Conservation (phyloP, 768 basidiomycete species). For the Tricholomella constricta region DNA sequence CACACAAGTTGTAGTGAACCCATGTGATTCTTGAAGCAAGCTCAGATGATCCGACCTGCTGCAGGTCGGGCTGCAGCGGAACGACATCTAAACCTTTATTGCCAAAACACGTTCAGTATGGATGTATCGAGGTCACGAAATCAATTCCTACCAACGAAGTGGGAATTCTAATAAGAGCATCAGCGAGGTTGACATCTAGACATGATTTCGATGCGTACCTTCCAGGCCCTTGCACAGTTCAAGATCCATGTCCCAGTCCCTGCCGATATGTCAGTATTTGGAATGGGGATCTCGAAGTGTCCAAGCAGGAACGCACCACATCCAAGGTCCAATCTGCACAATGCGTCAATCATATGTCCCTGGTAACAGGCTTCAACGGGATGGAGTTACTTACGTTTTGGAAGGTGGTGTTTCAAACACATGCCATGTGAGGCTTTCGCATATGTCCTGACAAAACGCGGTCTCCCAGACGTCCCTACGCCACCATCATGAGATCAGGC, state of each 20-base stretch:
- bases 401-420: constrained; percentile 59
- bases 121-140: not conserved
- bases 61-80: constrained; percentile 70
- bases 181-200: constrained; percentile 7
- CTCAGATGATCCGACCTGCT: constrained; percentile 56
- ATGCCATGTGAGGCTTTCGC: constrained; percentile 65
- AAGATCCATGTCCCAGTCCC: constrained; percentile 78
- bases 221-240: constrained; percentile 65
- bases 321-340: constrained; percentile 64
- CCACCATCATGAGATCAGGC: constrained; percentile 17
- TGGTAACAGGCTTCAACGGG: not conserved
- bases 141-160: constrained; percentile 56
- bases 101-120: not conserved
- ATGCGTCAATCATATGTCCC: constrained; percentile 8
- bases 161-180: constrained; percentile 41
- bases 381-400: constrained; percentile 51
- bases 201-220: constrained; percentile 40
- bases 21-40: constrained; percentile 65
- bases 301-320: constrained; percentile 51
- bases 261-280: constrained; percentile 21
- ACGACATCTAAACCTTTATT: constrained; percentile 66
- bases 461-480: constrained; percentile 73
- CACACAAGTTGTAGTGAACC: constrained; percentile 75
- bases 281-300: not conserved
- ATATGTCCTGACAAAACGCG: constrained; percentile 51